Evolutionary conservation across 805 yeast species (phyloP).

Genomic region (Jamesozyma hellenica): DNA sequence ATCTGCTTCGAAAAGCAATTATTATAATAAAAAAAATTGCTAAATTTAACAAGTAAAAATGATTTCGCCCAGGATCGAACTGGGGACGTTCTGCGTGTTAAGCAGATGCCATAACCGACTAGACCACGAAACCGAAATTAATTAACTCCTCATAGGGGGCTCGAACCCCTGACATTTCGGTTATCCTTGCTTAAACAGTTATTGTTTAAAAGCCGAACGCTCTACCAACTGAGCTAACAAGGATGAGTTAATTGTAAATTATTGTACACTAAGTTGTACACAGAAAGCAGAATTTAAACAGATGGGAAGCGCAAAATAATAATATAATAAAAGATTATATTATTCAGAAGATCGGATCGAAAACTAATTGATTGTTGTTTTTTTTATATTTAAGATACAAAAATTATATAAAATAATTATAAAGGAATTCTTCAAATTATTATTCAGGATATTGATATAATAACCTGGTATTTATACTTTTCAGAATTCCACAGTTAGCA

Average conservation of each 20-base stretch:
- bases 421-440: too few species aligned
- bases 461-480: too few species aligned
- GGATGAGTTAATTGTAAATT: conserved; percentile 31
- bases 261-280: too few species aligned
- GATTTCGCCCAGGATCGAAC: conserved; percentile 99
- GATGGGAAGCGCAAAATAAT: background rate
- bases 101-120: conserved; percentile 99
- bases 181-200: conserved; percentile 29
- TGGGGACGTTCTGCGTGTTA: conserved; percentile 99
- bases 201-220: conserved; percentile 54
- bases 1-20: too few species aligned
- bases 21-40: too few species aligned
- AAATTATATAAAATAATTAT: too few species aligned
- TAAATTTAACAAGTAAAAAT: conserved; percentile 26
- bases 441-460: too few species aligned
- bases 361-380: too few species aligned
- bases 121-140: conserved; percentile 80
- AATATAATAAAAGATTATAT: background rate
- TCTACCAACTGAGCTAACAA: conserved; percentile 61
- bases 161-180: conserved; percentile 44
- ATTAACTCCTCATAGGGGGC: conserved; percentile 39
- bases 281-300: too few species aligned
- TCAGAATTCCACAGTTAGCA: too few species aligned
- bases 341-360: too few species aligned
- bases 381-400: too few species aligned